These are phyloP conservation scores for Fusarium sp. DNA, from an alignment of 2,329 filamentous ascomycete genomes.

Conservation along the genomic window DNA sequence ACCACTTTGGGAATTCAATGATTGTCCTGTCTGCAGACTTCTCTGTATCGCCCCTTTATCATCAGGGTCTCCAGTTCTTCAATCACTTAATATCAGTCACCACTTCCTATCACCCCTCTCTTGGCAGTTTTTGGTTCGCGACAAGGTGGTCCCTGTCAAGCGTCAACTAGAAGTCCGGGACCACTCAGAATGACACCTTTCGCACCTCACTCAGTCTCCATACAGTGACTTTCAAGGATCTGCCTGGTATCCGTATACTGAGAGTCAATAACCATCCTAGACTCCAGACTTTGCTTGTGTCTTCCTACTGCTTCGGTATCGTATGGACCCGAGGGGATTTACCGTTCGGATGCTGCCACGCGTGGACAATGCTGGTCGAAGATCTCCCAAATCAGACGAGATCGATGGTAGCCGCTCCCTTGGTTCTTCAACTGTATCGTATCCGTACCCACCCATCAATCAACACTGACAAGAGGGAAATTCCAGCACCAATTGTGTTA, in stretches of 20 bases:
- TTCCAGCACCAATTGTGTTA: neutral
- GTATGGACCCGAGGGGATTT: conserved; percentile 10
- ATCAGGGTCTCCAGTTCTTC: neutral
- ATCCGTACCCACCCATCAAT: conserved; percentile 11
- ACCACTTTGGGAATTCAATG: neutral
- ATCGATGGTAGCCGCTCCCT: conserved; percentile 13
- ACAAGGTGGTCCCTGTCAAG: conserved; percentile 28
- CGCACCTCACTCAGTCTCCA: conserved; percentile 16
- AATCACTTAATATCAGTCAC: neutral
- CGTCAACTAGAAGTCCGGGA: neutral
- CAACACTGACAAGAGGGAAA: conserved; percentile 2
- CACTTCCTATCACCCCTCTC: conserved; percentile 5
- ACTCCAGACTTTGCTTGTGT: neutral
- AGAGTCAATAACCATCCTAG: conserved; percentile 1
- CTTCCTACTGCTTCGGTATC: neutral
- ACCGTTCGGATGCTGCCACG: conserved; percentile 1
- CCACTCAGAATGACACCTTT: conserved; percentile 19
- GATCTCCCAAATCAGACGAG: conserved; percentile 25
- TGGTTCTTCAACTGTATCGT: neutral
- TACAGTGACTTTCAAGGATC: conserved; percentile 1
- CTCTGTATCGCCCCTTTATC: neutral
- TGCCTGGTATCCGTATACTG: conserved; percentile 13
- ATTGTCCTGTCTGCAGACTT: neutral
- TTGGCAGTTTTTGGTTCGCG: conserved; percentile 12
- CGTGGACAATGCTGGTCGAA: conserved; percentile 28